phyloP scores from a whole-genome alignment of 2,329 filamentous ascomycete genomes.

The Hypoxylon sp. region DNA sequence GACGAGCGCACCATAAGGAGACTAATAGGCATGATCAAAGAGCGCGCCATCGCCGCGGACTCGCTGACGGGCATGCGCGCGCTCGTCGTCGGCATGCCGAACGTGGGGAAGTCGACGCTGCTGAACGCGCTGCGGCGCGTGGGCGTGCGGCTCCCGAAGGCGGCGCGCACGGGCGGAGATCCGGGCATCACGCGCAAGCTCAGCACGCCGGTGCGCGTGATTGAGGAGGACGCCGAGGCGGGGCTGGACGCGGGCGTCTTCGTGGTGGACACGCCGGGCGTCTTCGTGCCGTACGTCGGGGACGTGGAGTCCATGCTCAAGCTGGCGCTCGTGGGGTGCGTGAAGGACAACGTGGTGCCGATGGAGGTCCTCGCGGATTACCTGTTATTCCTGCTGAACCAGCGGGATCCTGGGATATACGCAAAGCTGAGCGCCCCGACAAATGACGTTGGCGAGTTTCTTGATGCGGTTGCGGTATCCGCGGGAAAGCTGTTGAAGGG shows the following conservation, averaged over 20 bases:
- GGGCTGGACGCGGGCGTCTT: constrained; percentile 76
- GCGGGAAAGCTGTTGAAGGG: constrained; percentile 84
- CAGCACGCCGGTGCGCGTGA: constrained; percentile 84
- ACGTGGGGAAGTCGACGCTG: constrained; percentile 96
- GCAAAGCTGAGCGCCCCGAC: constrained; percentile 76
- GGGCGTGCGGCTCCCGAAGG: constrained; percentile 75
- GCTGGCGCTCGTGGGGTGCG: constrained; percentile 89
- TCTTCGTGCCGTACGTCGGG: constrained; percentile 93
- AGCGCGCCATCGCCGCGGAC: constrained; percentile 64
- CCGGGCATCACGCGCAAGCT: constrained; percentile 93
- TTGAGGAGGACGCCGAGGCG: constrained; percentile 52
- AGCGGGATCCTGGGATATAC: constrained; percentile 74
- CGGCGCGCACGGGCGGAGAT: constrained; percentile 85
- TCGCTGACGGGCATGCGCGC: constrained; percentile 85
- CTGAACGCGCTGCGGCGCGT: constrained; percentile 84
- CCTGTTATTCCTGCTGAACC: constrained; percentile 87
- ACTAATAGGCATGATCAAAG: constrained; percentile 65
- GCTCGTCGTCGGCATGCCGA: constrained; percentile 96
- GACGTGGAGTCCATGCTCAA: constrained; percentile 93
- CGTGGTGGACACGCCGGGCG: constrained; percentile 91
- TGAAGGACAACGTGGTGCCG: constrained; percentile 89
- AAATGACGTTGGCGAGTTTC: constrained; percentile 83
- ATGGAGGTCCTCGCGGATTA: constrained; percentile 89
- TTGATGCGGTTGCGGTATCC: constrained; percentile 78
- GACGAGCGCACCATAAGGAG: constrained; percentile 53